Base-by-base conservation (phyloP, 345 rosid genomes). In the Raphanus raphanistrum region DNA sequence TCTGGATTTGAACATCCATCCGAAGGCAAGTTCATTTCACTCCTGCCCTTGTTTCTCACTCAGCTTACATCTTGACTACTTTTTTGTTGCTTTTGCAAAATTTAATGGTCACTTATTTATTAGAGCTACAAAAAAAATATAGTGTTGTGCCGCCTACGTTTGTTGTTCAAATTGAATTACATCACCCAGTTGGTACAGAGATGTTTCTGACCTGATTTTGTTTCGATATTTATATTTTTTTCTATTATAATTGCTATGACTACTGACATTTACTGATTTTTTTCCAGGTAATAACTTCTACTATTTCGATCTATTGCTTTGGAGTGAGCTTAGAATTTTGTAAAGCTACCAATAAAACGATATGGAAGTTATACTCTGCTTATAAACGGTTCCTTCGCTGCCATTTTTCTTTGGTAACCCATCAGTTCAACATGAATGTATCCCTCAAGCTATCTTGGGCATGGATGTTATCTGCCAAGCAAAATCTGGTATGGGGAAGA, bases 391-490 rank as follows among this genome's bases (percentile, higher is more conserved):
- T 86, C 91, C 91, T 88, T 84, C 80, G 80, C 41, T 89, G 54
- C 97, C 97, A 74, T 84, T 90, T 91, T 92, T 90, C 82, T 95
- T 92, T 90, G 84, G 73, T 86, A 85, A 88, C 87, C 84, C 92
- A 84, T 76, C 90, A 91, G 98, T 95, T 81, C 99, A 95, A 95
- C 99, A 95, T 27, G 97, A 95, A 71, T 95, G 98, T 80, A 95
- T 95, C 70, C 99, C 98, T 57, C 99, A 95, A 92, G 99, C 99
- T 67, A 92, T 92, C 38, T 66, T 95, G 84, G 99, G 98, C 17
- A 92, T 92, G 98, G 97, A 95, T 73, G 98, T 95, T 81, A 90
- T 95, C 73, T 95, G 98, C 79, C 99, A 95, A 92, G 99, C 99
- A 17, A 95, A 95, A 78, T 95, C 98, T 65, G 99, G 99, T 41